Conservation (phyloP, 225 moss, liverwort and hornwort species). For the Pleurozium schreberi region DNA sequence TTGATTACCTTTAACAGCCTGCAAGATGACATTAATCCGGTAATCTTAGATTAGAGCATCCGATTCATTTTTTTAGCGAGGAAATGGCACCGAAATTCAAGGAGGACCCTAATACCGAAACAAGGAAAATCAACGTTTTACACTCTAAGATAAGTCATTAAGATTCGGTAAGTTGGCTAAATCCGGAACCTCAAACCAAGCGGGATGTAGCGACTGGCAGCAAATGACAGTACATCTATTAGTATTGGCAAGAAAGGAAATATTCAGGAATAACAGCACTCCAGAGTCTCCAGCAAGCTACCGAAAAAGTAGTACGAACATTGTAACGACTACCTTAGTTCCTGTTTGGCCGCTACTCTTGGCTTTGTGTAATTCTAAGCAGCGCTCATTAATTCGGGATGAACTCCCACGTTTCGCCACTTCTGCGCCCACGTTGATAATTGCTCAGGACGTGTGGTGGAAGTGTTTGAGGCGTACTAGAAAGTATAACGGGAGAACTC, state of each 20-base stretch:
- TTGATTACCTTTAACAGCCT: constrained; percentile 29
- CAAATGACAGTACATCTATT: neutral
- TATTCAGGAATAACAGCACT: neutral
- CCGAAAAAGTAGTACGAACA: neutral
- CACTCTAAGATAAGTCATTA: neutral
- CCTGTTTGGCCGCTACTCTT: constrained; percentile 39
- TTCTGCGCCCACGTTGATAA: constrained; percentile 36
- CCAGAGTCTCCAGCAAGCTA: neutral
- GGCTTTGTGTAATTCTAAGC: constrained; percentile 79
- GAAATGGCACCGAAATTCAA: neutral
- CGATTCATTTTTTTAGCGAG: neutral
- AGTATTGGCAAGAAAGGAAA: neutral
- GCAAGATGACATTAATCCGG: neutral
- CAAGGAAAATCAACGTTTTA: neutral
- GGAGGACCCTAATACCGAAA: neutral
- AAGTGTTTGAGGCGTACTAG: neutral
- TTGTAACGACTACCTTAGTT: constrained; percentile 29
- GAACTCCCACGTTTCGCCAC: constrained; percentile 74
- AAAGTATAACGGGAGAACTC: neutral
- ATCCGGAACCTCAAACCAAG: neutral
- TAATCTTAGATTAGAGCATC: neutral
- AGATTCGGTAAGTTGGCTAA: neutral
- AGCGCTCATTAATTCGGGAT: constrained; percentile 81
- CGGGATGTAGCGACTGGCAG: neutral
- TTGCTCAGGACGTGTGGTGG: neutral